Conservation (phyloP, 1,139 yeast genomes). For the Wickerhamomyces sp. region DNA sequence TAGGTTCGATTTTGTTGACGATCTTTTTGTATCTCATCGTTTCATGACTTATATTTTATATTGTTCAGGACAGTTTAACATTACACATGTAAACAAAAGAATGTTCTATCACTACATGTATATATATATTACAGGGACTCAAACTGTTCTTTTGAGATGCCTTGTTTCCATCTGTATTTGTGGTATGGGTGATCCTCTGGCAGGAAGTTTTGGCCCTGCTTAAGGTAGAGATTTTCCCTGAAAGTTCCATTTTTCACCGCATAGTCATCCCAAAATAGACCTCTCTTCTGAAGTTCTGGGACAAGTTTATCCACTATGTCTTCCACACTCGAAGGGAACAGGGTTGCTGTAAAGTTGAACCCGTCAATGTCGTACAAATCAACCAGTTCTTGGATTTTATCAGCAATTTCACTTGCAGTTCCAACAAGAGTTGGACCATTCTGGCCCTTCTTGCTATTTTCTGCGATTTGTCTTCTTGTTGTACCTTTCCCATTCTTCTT, state of each 20-base stretch:
- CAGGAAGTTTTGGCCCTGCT: slow-evolving; percentile 28
- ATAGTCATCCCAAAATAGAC: slow-evolving; percentile 32
- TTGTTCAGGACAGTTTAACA: no score
- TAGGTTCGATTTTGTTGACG: no score
- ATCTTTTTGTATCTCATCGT: no score
- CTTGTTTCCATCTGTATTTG: slow-evolving; percentile 37
- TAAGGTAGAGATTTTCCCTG: slow-evolving; percentile 24
- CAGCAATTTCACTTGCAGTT: slow-evolving; percentile 18
- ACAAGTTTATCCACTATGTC: slow-evolving; percentile 31
- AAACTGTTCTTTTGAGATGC: slow-evolving; percentile 34
- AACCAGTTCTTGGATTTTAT: slow-evolving; percentile 31
- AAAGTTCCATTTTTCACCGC: slow-evolving; percentile 26
- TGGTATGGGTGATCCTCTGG: slow-evolving; percentile 36
- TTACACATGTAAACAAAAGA: no score
- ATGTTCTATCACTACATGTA: no score
- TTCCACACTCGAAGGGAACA: slow-evolving; percentile 32
- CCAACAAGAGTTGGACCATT: slow-evolving; percentile 18
- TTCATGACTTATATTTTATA: no score
- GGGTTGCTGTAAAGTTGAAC: slow-evolving; percentile 31
- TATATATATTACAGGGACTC: no score
- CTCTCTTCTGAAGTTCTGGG: slow-evolving; percentile 34
- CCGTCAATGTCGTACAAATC: slow-evolving; percentile 33
- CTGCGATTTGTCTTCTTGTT: slow-evolving; percentile 3
- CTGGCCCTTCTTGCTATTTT: slow-evolving; percentile 8
- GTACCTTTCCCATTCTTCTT: neutral